Evolutionary conservation across 108 stramenopile genomes (phyloP).

Genomic region (Epithemia pelagica): DNA sequence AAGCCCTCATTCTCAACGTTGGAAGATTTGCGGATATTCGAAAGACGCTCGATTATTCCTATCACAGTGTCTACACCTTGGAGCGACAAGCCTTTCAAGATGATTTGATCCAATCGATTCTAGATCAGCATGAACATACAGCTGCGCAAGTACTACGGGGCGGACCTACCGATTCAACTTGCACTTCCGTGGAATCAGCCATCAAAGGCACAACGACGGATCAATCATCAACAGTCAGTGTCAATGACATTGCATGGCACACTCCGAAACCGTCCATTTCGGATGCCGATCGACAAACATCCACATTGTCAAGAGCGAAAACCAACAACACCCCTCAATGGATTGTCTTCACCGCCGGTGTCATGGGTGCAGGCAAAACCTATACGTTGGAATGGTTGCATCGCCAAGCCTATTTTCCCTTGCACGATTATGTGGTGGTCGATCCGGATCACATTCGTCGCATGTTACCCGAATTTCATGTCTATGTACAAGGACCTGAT

Average conservation of each 20-base stretch:
- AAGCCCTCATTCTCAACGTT: neutral
- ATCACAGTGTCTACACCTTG: slow-evolving; percentile 57
- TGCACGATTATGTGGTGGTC: slow-evolving; percentile 65
- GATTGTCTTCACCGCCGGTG: slow-evolving; percentile 87
- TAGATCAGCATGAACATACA: slow-evolving; percentile 5
- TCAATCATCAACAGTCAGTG: slow-evolving; percentile 48
- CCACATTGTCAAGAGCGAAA: neutral
- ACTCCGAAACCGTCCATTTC: slow-evolving; percentile 44
- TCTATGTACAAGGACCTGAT: slow-evolving; percentile 29
- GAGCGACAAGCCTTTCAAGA: slow-evolving; percentile 69
- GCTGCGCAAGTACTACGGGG: neutral
- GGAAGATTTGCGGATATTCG: slow-evolving; percentile 57
- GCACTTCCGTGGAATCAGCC: neutral
- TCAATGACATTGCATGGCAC: slow-evolving; percentile 60
- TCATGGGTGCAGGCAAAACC: slow-evolving; percentile 83
- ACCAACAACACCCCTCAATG: slow-evolving; percentile 18
- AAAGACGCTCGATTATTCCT: slow-evolving; percentile 48
- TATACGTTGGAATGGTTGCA: slow-evolving; percentile 66
- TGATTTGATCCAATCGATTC: slow-evolving; percentile 41
- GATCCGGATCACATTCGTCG: slow-evolving; percentile 81
- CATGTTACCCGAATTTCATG: slow-evolving; percentile 69
- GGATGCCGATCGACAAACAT: neutral
- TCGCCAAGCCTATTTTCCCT: slow-evolving; percentile 63
- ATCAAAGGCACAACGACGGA: slow-evolving; percentile 12
- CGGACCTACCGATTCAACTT: no score